Conservation (phyloP, 2,329 filamentous ascomycete species). For the Fusarium ambrosium region DNA sequence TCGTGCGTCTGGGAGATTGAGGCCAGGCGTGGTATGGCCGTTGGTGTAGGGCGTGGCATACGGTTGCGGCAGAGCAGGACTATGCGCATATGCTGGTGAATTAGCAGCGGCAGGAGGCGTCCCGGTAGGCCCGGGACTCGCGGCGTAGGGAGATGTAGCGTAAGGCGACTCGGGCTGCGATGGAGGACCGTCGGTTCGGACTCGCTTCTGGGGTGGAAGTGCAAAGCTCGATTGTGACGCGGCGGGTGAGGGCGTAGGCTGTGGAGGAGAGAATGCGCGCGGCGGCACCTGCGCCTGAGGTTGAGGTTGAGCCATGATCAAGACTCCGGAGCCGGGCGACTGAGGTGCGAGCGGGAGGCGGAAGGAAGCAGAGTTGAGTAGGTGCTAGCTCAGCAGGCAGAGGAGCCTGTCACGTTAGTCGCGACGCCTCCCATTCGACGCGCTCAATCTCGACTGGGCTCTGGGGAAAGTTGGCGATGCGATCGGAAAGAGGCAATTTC, state of each 20-base stretch:
- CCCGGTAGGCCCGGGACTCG: conserved; percentile 59
- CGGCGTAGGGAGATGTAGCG: conserved; percentile 64
- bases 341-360: conserved; percentile 18
- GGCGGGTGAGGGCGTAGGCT: conserved; percentile 72
- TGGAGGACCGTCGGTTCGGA: conserved; percentile 70
- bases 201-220: conserved; percentile 79
- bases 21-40: conserved; percentile 52
- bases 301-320: conserved; percentile 71
- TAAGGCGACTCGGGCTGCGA: conserved; percentile 77
- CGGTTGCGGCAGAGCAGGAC: conserved; percentile 49
- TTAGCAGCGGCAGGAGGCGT: conserved; percentile 56
- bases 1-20: conserved; percentile 54
- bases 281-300: conserved; percentile 59
- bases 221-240: conserved; percentile 65
- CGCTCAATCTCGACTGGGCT: conserved; percentile 41
- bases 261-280: conserved; percentile 73
- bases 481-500: conserved; percentile 11
- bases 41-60: conserved; percentile 57
- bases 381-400: conserved; percentile 59
- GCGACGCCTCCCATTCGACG: conserved; percentile 63
- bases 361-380: conserved; percentile 23
- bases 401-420: conserved; percentile 63
- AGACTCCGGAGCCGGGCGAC: conserved; percentile 14
- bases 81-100: conserved; percentile 55
- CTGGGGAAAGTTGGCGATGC: conserved; percentile 29